Evolutionary conservation across 495 filamentous ascomycete species (phyloP).

Genomic region (Lindgomyces ingoldianus): DNA sequence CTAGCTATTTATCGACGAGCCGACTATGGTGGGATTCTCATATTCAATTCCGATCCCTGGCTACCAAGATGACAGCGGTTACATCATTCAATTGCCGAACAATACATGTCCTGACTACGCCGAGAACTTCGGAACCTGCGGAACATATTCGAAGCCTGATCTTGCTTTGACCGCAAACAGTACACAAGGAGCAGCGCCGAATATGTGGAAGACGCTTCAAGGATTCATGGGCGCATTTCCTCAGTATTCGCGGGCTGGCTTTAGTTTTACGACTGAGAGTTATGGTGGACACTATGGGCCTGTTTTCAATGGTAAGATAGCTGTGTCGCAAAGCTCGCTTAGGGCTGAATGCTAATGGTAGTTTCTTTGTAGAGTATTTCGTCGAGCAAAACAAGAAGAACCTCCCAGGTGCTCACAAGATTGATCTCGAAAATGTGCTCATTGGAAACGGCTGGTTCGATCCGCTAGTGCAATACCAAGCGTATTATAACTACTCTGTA

Average conservation of each 20-base stretch:
- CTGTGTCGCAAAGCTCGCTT: constrained; percentile 54
- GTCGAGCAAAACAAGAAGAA: constrained; percentile 65
- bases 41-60: constrained; percentile 55
- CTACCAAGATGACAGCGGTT: constrained; percentile 46
- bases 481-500: constrained; percentile 65
- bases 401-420: constrained; percentile 51
- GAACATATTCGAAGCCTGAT: constrained; percentile 63
- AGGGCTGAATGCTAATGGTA: neutral
- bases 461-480: constrained; percentile 61
- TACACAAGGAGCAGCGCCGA: constrained; percentile 62
- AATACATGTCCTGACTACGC: constrained; percentile 62
- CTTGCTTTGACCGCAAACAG: constrained; percentile 63
- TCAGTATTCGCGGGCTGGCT: constrained; percentile 54
- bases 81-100: constrained; percentile 49
- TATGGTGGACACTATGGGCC: constrained; percentile 55
- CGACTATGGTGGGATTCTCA: constrained; percentile 47
- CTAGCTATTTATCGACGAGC: constrained; percentile 53
- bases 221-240: constrained; percentile 66
- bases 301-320: constrained; percentile 59
- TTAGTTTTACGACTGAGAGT: constrained; percentile 51
- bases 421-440: constrained; percentile 57
- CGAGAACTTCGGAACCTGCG: constrained; percentile 50
- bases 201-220: constrained; percentile 73
- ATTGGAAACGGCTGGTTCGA: constrained; percentile 64
- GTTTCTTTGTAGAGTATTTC: constrained; percentile 51